These are phyloP conservation scores for Sphagnum fallax DNA, from an alignment of 228 moss, liverwort and hornwort genomes.

Conservation along the genomic window DNA sequence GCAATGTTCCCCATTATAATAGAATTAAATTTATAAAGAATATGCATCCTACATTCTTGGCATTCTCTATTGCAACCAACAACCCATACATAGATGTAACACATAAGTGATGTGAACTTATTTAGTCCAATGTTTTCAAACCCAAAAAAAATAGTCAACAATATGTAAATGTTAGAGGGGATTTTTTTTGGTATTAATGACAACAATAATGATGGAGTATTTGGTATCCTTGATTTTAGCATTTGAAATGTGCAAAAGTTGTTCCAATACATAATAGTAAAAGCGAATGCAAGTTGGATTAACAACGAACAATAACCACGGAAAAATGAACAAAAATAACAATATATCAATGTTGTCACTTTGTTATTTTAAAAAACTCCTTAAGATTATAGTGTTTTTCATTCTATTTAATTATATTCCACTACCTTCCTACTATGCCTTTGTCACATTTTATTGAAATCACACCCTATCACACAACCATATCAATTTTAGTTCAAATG, in stretches of 20 bases:
- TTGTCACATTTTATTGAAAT: constrained; percentile 59
- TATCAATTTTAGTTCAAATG: no score
- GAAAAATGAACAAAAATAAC: background rate
- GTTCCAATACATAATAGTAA: constrained; percentile 1
- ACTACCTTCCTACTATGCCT: constrained; percentile 88
- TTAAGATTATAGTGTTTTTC: constrained; percentile 41
- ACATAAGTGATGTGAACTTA: no score
- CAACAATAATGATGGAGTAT: constrained; percentile 81
- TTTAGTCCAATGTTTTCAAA: background rate
- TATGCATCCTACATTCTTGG: background rate
- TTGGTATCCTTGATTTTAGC: constrained; percentile 93
- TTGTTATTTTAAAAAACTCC: background rate
- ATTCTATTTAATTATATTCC: constrained; percentile 82
- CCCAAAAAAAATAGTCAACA: background rate
- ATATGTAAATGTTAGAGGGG: background rate
- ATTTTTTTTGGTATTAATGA: constrained; percentile 32
- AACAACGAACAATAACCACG: background rate
- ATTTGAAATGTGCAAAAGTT: constrained; percentile 95
- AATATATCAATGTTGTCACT: background rate
- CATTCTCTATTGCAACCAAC: background rate
- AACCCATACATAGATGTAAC: background rate
- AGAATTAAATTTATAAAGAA: background rate
- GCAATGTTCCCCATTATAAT: background rate
- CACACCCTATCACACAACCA: constrained; percentile 57
- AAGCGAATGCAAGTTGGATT: background rate